Evolutionary conservation across 1,284 basidiomycete species (phyloP).

Genomic region (Tylopilus sp.): DNA sequence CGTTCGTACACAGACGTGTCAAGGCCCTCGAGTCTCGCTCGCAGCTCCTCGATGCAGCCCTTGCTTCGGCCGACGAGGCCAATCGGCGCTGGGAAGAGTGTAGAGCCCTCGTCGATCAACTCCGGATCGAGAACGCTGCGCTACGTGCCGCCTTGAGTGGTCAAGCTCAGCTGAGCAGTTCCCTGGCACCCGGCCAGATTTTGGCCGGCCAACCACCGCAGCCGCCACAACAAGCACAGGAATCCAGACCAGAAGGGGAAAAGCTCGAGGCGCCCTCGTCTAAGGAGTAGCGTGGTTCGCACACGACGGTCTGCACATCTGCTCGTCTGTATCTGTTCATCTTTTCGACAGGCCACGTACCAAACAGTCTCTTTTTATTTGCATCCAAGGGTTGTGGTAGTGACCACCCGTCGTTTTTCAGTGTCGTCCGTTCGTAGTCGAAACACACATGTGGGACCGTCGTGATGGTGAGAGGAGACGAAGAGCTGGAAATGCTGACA

Average conservation of each 20-base stretch:
- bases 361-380: slow-evolving; percentile 9
- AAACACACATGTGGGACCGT: slow-evolving; percentile 1
- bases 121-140: slow-evolving; percentile 74
- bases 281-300: slow-evolving; percentile 20
- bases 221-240: slow-evolving; percentile 24
- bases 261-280: slow-evolving; percentile 23
- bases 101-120: slow-evolving; percentile 71
- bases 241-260: slow-evolving; percentile 27
- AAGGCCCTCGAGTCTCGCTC: slow-evolving; percentile 79
- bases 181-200: slow-evolving; percentile 28
- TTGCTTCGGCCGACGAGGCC: slow-evolving; percentile 77
- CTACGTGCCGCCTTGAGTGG: slow-evolving; percentile 44
- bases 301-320: neutral
- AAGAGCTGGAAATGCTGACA: slow-evolving; percentile 35
- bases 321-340: slow-evolving; percentile 3
- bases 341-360: slow-evolving; percentile 20
- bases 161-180: slow-evolving; percentile 36
- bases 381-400: slow-evolving; percentile 16
- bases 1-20: slow-evolving; percentile 54
- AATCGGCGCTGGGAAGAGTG: slow-evolving; percentile 84
- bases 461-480: slow-evolving; percentile 35
- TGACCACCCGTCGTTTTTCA: slow-evolving; percentile 4
- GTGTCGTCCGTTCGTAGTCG: neutral
- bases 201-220: slow-evolving; percentile 22
- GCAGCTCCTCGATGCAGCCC: slow-evolving; percentile 72